phyloP scores from a whole-genome alignment of 768 basidiomycete species.

The Neoboletus magnificus region DNA sequence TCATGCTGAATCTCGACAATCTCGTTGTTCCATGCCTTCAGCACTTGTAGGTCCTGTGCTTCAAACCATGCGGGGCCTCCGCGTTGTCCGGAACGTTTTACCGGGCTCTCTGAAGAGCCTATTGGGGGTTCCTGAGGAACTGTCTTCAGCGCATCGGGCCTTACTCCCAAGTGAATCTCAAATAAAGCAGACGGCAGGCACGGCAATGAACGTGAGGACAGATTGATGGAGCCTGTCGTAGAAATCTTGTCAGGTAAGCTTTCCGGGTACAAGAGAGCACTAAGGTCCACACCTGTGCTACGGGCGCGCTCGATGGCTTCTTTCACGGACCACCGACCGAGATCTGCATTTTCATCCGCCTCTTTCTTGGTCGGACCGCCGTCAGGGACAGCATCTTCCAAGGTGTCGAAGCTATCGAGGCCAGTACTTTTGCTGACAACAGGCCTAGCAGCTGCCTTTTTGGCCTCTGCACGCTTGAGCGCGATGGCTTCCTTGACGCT shows the following conservation, averaged over 20 bases:
- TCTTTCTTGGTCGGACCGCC: slow-evolving; percentile 30
- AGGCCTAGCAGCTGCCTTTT: slow-evolving; percentile 44
- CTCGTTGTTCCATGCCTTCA: slow-evolving; percentile 80
- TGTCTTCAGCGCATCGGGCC: slow-evolving; percentile 63
- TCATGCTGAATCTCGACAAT: slow-evolving; percentile 79
- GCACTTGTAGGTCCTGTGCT: slow-evolving; percentile 68
- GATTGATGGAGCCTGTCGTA: slow-evolving; percentile 65
- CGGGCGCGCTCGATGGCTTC: slow-evolving; percentile 78
- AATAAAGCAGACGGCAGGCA: slow-evolving; percentile 78
- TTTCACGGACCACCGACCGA: slow-evolving; percentile 61
- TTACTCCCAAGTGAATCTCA: slow-evolving; percentile 75
- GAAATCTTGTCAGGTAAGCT: slow-evolving; percentile 46
- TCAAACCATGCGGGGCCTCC: slow-evolving; percentile 72
- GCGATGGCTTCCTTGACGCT: slow-evolving; percentile 80
- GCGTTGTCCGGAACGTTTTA: slow-evolving; percentile 41
- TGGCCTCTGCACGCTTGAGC: slow-evolving; percentile 72
- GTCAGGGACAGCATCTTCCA: slow-evolving; percentile 49
- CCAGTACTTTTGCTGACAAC: slow-evolving; percentile 25
- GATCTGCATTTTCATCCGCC: slow-evolving; percentile 45
- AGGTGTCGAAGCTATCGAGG: slow-evolving; percentile 36
- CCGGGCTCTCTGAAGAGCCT: slow-evolving; percentile 34
- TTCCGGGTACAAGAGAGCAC: slow-evolving; percentile 33
- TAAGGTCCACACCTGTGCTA: slow-evolving; percentile 59
- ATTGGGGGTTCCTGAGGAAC: slow-evolving; percentile 59
- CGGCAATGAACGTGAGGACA: slow-evolving; percentile 66